Evolutionary conservation across 768 basidiomycete genomes (phyloP), one percentile per base, ranked within the genome.

Genomic region (Auricularia sp.): DNA sequence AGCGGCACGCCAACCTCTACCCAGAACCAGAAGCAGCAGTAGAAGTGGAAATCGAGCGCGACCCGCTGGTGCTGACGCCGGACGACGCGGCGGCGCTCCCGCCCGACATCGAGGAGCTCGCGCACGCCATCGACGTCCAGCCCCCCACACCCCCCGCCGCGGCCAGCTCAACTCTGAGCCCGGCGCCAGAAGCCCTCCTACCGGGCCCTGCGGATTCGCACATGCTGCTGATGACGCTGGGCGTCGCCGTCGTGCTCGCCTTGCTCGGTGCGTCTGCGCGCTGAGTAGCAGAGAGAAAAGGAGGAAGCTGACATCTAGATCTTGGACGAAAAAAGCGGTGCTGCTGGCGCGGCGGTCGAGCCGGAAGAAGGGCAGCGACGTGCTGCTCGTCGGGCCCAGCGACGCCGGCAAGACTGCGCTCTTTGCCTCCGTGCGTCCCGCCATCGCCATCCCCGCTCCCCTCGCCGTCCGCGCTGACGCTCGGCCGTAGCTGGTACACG

Each of bases 391-490:
- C 3, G 91, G 91, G 2, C 78, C 86, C 44, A 80, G 86, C 5
- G 89, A 91, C 73, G 83, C 84, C 1, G 91, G 91, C 59, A 93
- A 93, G 77, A 93, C 91, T 1, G 80, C 90, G 21, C 84, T 93
- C 44, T 71, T 91, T 61, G 85, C 87, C 29, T 79, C 82, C 66
- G 29, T 29, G 29, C 29, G 29, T 29, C 29, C 29, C 29, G 29
- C 29, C 29, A 0, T 29, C 29, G 29, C 29, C 29, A 1, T 29
- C 29, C 29, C 29, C 29, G 29, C 29, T 29, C 29, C 2, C 29
- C 29, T 29, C 29, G 29, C 29, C 29, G 1, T 29, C 29, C 29
- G 1, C 29, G 29, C 29, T 29, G 29, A 29, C 29, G 29, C 29
- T 29, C 29, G 29, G 29, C 29, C 29, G 39, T 7, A 7, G 39